These are phyloP conservation scores for Nakazawaea anatomiae DNA, from an alignment of 805 yeast genomes.

Conservation along the genomic window DNA sequence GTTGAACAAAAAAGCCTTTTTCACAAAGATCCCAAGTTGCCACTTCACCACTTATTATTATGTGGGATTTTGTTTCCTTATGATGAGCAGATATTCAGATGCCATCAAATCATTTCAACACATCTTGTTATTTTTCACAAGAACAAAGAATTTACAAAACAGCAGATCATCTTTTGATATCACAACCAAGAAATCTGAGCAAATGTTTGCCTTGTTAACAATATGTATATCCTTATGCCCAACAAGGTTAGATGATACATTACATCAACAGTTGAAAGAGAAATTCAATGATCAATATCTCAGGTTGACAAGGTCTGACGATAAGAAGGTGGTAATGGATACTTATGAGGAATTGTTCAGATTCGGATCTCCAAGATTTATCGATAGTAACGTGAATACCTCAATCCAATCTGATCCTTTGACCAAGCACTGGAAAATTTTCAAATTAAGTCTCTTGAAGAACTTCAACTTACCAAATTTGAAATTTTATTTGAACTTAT, in stretches of 20 bases:
- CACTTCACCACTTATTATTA: conserved; percentile 47
- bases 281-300: conserved; percentile 39
- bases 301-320: conserved; percentile 29
- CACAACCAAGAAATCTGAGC: conserved; percentile 42
- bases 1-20: conserved; percentile 39
- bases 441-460: conserved; percentile 34
- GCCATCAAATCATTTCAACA: conserved; percentile 44
- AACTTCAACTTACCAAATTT: conserved; percentile 32
- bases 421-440: conserved; percentile 35
- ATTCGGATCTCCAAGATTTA: conserved; percentile 44
- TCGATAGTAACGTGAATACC: conserved; percentile 26
- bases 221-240: conserved; percentile 40
- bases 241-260: conserved; percentile 38
- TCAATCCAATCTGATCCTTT: conserved; percentile 32
- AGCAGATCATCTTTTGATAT: conserved; percentile 37
- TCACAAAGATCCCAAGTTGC: conserved; percentile 40
- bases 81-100: conserved; percentile 44
- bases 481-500: conserved; percentile 38
- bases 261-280: conserved; percentile 38
- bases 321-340: conserved; percentile 33
- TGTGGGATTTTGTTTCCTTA: conserved; percentile 44
- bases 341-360: conserved; percentile 39
- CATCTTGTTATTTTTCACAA: conserved; percentile 37
- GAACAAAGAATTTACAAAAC: conserved; percentile 36
- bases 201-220: conserved; percentile 44